Evolutionary conservation across 768 basidiomycete genomes (phyloP).

Genomic region (Xerocomus spinulosus): DNA sequence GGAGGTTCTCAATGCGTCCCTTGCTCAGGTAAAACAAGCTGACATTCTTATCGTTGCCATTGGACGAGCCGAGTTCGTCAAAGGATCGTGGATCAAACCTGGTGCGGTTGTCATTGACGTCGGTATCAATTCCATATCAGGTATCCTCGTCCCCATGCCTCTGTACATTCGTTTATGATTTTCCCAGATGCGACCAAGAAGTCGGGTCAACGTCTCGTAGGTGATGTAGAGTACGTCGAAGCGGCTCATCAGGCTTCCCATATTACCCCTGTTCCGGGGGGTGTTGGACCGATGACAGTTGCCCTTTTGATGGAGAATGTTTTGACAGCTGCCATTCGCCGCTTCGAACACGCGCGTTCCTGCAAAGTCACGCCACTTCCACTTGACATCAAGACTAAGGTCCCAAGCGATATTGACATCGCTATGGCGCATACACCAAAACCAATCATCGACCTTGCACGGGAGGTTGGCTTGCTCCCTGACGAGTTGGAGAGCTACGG

Average conservation of each 20-base stretch:
- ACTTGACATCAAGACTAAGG: conserved; percentile 75
- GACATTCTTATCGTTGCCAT: conserved; percentile 98
- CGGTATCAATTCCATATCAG: conserved; percentile 93
- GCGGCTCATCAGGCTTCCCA: conserved; percentile 76
- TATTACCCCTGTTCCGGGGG: conserved; percentile 98
- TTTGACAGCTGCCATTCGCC: conserved; percentile 73
- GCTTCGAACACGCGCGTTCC: conserved; percentile 63
- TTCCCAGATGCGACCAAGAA: conserved; percentile 79
- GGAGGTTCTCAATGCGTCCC: conserved; percentile 2
- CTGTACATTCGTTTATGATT: background rate
- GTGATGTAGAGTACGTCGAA: conserved; percentile 85
- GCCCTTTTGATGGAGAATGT: conserved; percentile 98
- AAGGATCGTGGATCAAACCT: conserved; percentile 92
- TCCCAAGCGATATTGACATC: conserved; percentile 96
- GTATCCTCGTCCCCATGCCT: conserved; percentile 35
- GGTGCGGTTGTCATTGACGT: conserved; percentile 97
- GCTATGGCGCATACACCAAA: conserved; percentile 94
- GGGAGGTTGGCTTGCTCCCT: conserved; percentile 80
- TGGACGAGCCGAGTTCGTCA: conserved; percentile 84
- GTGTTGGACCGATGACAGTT: conserved; percentile 99
- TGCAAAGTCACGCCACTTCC: conserved; percentile 75
- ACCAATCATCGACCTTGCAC: conserved; percentile 75
- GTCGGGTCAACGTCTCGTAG: conserved; percentile 91
- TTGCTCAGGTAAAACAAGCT: conserved; percentile 66
- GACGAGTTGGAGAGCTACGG: conserved; percentile 93